Base-by-base conservation (phyloP, 1,284 basidiomycete species). In the Ceraceosorus guamensis region DNA sequence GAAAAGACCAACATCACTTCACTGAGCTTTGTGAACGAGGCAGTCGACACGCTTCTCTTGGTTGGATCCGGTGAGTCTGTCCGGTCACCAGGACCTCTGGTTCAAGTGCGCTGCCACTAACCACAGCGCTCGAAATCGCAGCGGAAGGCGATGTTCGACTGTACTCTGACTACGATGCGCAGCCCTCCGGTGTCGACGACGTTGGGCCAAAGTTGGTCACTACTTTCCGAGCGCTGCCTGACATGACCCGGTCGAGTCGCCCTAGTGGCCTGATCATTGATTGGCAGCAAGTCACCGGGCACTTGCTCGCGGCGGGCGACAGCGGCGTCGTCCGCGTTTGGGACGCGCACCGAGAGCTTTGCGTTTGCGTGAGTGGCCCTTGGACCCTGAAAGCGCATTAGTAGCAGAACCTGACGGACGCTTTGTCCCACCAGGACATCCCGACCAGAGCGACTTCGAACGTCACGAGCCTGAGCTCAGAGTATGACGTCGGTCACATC, bases 21-120 rank as follows among this genome's bases (percentile, higher is more conserved):
- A 1, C 79, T 96, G n/a, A 83, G 89, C 55, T 87, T 97, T 72
- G 89, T 98, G 77, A 97, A 98, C 75, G 90, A 98, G 77, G 91
- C 95, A 60, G 87, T 91, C 10, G 88, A 90, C 18, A 90, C 90
- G 0, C 84, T 97, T 58, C 85, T 98, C 60, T 79, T 98, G 55
- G 87, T 89, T 44, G 91, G 86, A 6, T 87, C 91, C 53, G 85
- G 90, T 90, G 71, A 66, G 83, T n/a, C n/a, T n/a, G n/a, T n/a
- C n/a, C n/a, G n/a, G n/a, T n/a, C n/a, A 77, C 30, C 50, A 53
- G 53, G n/a, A 7, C 2, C 7, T 52, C 30, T 11, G 13, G 30
- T 8, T 16, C n/a, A 8, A 32, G 5, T 5, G 6, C n/a, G 33
- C 48, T 32, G 34, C 33, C 14, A 5, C 49, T 45, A n/a, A 30